Base-by-base conservation (phyloP, 352 stramenopile species). In the Lagenidium giganteum region DNA sequence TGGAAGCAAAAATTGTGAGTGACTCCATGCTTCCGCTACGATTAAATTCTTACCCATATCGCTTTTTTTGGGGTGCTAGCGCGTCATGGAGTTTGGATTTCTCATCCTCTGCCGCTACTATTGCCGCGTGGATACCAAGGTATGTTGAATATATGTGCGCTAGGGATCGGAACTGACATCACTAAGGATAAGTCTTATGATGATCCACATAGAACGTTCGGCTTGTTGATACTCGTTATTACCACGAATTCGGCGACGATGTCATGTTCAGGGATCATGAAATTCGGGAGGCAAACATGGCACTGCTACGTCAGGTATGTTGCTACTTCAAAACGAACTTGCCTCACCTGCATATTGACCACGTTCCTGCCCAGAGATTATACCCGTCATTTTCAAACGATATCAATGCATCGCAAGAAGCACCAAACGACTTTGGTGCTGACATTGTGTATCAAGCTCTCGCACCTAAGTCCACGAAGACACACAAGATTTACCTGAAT, bases 71-170 rank as follows among this genome's bases (percentile, higher is more conserved):
- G 13, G 3, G 18, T 5, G 16, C 8, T 23, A 83, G 72, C 54
- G 72, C 34, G 72, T 77, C 21, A 85, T 85, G 72, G 54, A 56
- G 7, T 86, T 86, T 44, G 73, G 73, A 0, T 86, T 83, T 25
- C 65, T 86, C 13, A 31, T 86, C 4, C 56, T 86, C 9, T 81
- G 64, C 50, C 69, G 73, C 37, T 80, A 82, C 32, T 86, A 77
- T 47, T 78, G 67, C 30, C 65, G 73, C 16, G 43, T 86, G 9
- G 70, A 86, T 32, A 60, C 57, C 20, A 82, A 86, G 60, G 73
- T 86, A 46, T 16, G 25, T 23, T 38, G 13, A 4, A 24, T 20
- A 21, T 3, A 24, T 43, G 3, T 17, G 12, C 12, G 18, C 35
- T 34, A 28, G 6, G 38, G 9, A 24, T 5, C 22, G 3, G 4